These are phyloP conservation scores for Astragalus membranaceus DNA, from an alignment of 306 rosid genomes.

Conservation along the genomic window DNA sequence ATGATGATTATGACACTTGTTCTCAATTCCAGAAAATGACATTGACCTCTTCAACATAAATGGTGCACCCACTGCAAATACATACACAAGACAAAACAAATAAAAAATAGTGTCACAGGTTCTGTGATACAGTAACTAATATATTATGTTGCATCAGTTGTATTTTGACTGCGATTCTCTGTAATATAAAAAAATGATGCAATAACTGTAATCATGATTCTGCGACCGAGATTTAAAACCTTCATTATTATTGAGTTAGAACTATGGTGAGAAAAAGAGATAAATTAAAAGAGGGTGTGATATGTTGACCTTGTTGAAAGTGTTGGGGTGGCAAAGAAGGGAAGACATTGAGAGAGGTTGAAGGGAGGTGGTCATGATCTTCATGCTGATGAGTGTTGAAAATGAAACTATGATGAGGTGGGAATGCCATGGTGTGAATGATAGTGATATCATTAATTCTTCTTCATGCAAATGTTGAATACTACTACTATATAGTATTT, in stretches of 20 bases:
- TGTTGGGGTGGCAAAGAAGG: slow-evolving; percentile 47
- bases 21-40: slow-evolving; percentile 66
- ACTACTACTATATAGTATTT: background rate
- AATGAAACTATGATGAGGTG: slow-evolving; percentile 55
- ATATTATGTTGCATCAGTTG: background rate
- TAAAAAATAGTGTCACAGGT: too few species aligned
- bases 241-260: background rate
- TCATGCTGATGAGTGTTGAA: slow-evolving; percentile 49
- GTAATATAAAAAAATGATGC: too few species aligned
- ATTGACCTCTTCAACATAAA: slow-evolving; percentile 68
- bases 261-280: background rate
- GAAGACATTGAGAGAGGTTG: slow-evolving; percentile 29
- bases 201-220: background rate
- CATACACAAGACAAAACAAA: background rate
- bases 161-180: too few species aligned
- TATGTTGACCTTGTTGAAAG: slow-evolving; percentile 34
- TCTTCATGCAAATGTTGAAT: slow-evolving; percentile 14
- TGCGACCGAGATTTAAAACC: background rate
- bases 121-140: too few species aligned
- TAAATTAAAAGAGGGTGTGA: background rate
- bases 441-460: slow-evolving; percentile 11
- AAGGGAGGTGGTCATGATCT: slow-evolving; percentile 34
- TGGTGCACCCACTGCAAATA: slow-evolving; percentile 30
- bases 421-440: slow-evolving; percentile 44
- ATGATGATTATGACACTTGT: slow-evolving; percentile 23